Evolutionary conservation across 352 stramenopile species (phyloP), one percentile per base, ranked within the genome.

Genomic region (Blastocystis sp.): DNA sequence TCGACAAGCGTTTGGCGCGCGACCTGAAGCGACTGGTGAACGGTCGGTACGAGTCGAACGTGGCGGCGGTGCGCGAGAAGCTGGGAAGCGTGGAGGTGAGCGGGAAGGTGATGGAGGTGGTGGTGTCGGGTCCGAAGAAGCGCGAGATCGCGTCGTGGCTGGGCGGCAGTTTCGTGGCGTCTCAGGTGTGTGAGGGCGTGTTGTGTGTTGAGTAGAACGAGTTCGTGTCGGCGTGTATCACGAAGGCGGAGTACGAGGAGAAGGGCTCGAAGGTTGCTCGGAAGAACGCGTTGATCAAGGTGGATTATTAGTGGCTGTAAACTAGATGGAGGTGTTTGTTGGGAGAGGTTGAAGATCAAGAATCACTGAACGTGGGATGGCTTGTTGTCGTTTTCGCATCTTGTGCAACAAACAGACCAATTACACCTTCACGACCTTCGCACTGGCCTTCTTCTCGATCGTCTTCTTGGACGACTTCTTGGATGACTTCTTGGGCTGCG

Each of bases 161-260:
- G 43, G 74, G 74, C 62, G 74, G 74, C 34, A 84, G 74, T 74
- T 84, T 65, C 64, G 74, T 84, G 34, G 59, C 91, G 94, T 17
- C 74, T n/a, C 92, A 97, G 45, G 95, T 98, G 52, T 97, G 97
- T 89, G 60, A 19, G n/a, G 40, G 23, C 53, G 80, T 74, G 92
- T 93, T 21, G 93, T 97, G 84, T 98, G 98, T 80, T 96, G 28
- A 34, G 28, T 34, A 34, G 28, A 34, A 34, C 28, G 28, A 34
- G 28, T 34, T 34, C 28, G 28, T 96, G 89, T 92, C 93, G 66
- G 94, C 97, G 56, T 98, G 95, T 92, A 94, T 97, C 93, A 98
- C 95, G 43, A 97, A 97, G 91, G 94, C 93, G 28, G 94, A 97
- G 91, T 98, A 98, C 92, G 94, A 97, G 38, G 95, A 98, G 88